phyloP scores from a whole-genome alignment of 768 basidiomycete species.

The Pleurotus platypus region DNA sequence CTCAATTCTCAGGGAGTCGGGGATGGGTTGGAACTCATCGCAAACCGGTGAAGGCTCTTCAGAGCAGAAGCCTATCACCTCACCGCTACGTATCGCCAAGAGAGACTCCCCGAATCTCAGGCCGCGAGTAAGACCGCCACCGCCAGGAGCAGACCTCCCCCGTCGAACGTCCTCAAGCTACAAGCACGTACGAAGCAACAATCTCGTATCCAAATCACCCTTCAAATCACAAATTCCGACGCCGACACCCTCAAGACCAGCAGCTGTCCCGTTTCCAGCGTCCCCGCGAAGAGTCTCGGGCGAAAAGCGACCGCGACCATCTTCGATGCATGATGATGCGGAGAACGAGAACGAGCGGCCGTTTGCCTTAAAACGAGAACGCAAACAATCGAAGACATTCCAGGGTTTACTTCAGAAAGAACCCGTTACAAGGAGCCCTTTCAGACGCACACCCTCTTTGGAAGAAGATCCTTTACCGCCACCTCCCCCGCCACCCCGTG shows the following conservation, averaged over 20 bases:
- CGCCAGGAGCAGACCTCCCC: constrained; percentile 49
- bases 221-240: constrained; percentile 68
- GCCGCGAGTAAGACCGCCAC: constrained; percentile 16
- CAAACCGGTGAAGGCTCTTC: constrained; percentile 29
- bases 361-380: constrained; percentile 64
- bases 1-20: constrained; percentile 60
- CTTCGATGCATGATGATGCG: constrained; percentile 66
- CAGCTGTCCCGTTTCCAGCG: constrained; percentile 28
- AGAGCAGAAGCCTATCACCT: constrained; percentile 39
- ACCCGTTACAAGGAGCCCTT: constrained; percentile 81
- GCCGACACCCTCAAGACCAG: constrained; percentile 26
- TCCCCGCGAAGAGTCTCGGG: constrained; percentile 59
- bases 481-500: constrained; percentile 16
- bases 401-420: constrained; percentile 73
- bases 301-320: constrained; percentile 73
- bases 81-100: constrained; percentile 75
- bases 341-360: constrained; percentile 70
- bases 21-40: constrained; percentile 58
- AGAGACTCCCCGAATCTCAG: constrained; percentile 43
- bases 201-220: constrained; percentile 83
- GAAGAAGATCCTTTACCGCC: constrained; percentile 14
- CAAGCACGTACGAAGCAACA: constrained; percentile 71
- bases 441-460: constrained; percentile 35
- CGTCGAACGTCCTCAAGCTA: constrained; percentile 77
- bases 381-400: constrained; percentile 71